Evolutionary conservation across 371 early-diverging fungal species (phyloP), one percentile per base, ranked within the genome.

Genomic region (Rhizopus sp.): DNA sequence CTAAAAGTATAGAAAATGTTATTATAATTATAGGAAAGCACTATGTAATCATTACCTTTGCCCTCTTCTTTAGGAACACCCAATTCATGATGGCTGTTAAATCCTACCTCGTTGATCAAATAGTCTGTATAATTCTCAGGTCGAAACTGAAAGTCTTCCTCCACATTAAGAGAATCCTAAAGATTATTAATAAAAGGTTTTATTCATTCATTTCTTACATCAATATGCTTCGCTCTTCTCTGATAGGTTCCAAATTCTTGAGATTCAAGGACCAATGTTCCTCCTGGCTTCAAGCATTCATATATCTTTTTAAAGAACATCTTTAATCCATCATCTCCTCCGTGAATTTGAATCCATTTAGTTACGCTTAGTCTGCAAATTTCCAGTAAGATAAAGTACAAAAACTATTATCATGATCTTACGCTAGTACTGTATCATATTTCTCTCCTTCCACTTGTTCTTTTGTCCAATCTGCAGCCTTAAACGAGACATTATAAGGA

Each of bases 321-420:
- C 50, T 81, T 77, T n/a, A 94, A 50, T 4, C 91, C 93, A 3
- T 73, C 72, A 64, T 94, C 95, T 0, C 92, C 93, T 32, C 75
- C 64, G 56, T 91, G 81, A 17, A 95, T 64, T 50, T 94, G 94
- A 39, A 94, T 86, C 93, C 93, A 93, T 64, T 93, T 94, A 5
- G 89, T 88, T 12, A 94, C 68, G 41, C 82, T 83, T 34, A 89
- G 67, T 0, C 85, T 78, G 60, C 16, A 8, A 16, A 34, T 37
- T 10, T 16, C 35, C 12, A 6, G 17, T 15, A 47, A 46, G 3
- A 55, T 17, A 8, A 12, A 12, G 34, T n/a, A 32, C 30, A 46
- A n/a, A 41, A 41, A 23, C 9, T 3, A 15, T 23, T 31, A 16
- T 23, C 7, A 49, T 44, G n/a, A 4, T 15, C 53, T 73, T 71